Conservation (phyloP, 2,329 filamentous ascomycete species). For the Leptographium galeiforme region DNA sequence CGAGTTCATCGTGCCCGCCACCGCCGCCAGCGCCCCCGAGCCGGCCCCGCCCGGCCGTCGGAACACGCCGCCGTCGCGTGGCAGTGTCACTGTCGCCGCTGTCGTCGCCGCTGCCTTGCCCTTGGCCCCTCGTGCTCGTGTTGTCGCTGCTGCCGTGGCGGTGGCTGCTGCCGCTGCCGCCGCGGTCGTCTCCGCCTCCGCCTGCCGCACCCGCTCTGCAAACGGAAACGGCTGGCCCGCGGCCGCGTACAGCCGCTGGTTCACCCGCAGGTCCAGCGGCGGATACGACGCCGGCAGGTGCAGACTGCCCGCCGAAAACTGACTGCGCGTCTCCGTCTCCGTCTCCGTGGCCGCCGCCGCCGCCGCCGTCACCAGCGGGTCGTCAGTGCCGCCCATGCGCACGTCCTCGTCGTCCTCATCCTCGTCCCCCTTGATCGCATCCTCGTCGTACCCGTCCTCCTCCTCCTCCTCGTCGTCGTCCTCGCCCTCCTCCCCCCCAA, state of each 20-base stretch:
- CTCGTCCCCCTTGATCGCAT: conserved; percentile 15
- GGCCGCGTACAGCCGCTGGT: conserved; percentile 28
- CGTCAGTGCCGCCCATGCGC: conserved; percentile 1
- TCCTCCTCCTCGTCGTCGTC: conserved; percentile 1
- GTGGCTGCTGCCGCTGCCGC: conserved; percentile 12
- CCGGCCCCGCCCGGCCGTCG: conserved; percentile 25
- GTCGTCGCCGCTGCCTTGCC: conserved; percentile 2
- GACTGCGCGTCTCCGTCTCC: conserved; percentile 13
- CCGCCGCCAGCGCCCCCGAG: conserved; percentile 29
- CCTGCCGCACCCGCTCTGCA: conserved; percentile 1
- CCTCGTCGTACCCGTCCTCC: conserved; percentile 4
- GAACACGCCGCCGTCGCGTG: background rate
- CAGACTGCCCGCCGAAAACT: conserved; percentile 20
- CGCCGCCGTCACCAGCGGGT: conserved; percentile 11
- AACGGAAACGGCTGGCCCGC: conserved; percentile 22
- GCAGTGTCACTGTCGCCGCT: background rate
- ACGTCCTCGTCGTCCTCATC: conserved; percentile 11
- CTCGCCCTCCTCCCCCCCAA: conserved; percentile 7
- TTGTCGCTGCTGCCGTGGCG: conserved; percentile 8
- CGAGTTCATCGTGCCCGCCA: conserved; percentile 40
- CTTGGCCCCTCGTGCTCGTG: background rate
- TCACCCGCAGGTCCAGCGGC: conserved; percentile 26
- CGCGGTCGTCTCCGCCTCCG: conserved; percentile 1
- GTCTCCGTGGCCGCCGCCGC: background rate
- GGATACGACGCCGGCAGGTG: conserved; percentile 24